Conservation (phyloP, 441 rosid genomes). For the Populus hybrid region DNA sequence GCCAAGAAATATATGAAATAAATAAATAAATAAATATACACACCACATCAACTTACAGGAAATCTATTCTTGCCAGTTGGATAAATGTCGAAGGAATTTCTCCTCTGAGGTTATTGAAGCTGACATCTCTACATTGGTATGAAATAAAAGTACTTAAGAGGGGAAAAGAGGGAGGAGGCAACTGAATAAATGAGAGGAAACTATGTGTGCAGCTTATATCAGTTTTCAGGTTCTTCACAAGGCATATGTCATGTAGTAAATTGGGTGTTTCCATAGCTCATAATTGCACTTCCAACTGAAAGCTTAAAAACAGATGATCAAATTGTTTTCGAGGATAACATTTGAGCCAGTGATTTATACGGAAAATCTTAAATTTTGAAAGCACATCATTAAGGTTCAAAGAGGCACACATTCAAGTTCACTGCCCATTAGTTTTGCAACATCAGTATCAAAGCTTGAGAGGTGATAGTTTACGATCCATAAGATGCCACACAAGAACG, state of each 20-base stretch:
- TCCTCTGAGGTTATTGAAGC: conserved; percentile 72
- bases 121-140: conserved; percentile 64
- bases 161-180: no score
- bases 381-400: neutral
- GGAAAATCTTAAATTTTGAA: neutral
- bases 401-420: neutral
- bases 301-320: no score
- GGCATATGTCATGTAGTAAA: neutral
- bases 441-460: neutral
- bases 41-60: conserved; percentile 50
- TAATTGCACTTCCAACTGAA: no score
- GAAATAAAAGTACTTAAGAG: neutral
- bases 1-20: neutral
- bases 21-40: neutral
- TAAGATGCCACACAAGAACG: neutral
- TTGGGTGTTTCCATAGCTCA: no score
- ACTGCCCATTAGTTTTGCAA: neutral
- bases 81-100: conserved; percentile 59
- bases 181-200: neutral
- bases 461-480: neutral
- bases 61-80: conserved; percentile 50
- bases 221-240: neutral
- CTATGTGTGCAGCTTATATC: no score
- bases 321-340: no score
- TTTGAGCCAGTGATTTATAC: neutral